These are phyloP conservation scores for Coemansia sp. DNA, from an alignment of 192 early-diverging fungal species.

Conservation along the genomic window DNA sequence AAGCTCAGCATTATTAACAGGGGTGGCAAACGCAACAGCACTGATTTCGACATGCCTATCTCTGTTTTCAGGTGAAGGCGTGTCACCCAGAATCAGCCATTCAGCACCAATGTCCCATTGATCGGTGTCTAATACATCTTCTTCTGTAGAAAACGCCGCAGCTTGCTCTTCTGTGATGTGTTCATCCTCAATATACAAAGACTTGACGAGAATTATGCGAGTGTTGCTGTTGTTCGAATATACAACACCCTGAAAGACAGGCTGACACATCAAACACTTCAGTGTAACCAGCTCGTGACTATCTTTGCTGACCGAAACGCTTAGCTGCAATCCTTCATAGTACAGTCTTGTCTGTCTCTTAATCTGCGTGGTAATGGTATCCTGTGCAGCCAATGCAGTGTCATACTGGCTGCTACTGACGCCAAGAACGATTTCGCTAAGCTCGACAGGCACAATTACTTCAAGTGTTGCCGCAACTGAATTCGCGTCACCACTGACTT, in stretches of 20 bases:
- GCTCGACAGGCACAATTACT: conserved; percentile 21
- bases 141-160: not conserved
- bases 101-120: conserved; percentile 45
- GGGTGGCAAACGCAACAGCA: conserved; percentile 12
- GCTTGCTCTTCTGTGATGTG: not conserved
- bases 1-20: conserved; percentile 18
- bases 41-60: conserved; percentile 8
- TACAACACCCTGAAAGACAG: conserved; percentile 32
- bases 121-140: conserved; percentile 3
- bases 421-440: conserved; percentile 44
- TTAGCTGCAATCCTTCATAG: conserved; percentile 10
- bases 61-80: conserved; percentile 1
- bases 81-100: conserved; percentile 49
- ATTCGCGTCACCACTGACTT: not conserved
- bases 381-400: conserved; percentile 17
- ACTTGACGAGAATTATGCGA: conserved; percentile 35
- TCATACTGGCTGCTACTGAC: conserved; percentile 28
- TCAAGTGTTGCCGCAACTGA: conserved; percentile 19
- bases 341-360: conserved; percentile 5
- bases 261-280: conserved; percentile 50
- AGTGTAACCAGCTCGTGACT: conserved; percentile 2
- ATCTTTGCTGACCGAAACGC: not conserved
- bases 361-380: conserved; percentile 20
- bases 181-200: not conserved
- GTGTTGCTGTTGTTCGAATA: not conserved